Evolutionary conservation across 192 early-diverging fungal genomes (phyloP).

Genomic region (Coemansia sp.): DNA sequence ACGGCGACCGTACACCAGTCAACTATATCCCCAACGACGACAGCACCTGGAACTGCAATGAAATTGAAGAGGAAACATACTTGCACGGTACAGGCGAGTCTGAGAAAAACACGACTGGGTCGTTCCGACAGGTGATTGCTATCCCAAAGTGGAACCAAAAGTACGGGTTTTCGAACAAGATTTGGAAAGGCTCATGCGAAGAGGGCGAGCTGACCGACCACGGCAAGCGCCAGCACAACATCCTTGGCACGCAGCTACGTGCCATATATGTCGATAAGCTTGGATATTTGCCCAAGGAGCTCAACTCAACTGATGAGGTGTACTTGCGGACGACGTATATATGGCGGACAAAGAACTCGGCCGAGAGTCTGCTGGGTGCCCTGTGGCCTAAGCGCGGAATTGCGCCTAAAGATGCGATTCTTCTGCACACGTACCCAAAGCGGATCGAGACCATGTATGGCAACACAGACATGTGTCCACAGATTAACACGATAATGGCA

Average conservation of each 20-base stretch:
- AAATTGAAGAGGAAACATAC: conserved; percentile 30
- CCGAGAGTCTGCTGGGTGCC: conserved; percentile 50
- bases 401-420: conserved; percentile 18
- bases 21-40: conserved; percentile 37
- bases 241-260: conserved; percentile 48
- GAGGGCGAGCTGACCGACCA: conserved; percentile 62
- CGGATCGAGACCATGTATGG: conserved; percentile 53
- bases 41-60: conserved; percentile 43
- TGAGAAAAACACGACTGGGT: conserved; percentile 36
- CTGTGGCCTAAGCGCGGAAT: conserved; percentile 48
- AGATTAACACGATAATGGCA: conserved; percentile 3
- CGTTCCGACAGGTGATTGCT: conserved; percentile 37
- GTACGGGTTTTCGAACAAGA: conserved; percentile 35
- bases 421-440: conserved; percentile 52
- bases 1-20: conserved; percentile 57
- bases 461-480: conserved; percentile 51
- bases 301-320: conserved; percentile 41
- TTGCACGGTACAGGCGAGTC: conserved; percentile 29
- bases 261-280: conserved; percentile 57
- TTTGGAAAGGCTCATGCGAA: conserved; percentile 55
- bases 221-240: conserved; percentile 56
- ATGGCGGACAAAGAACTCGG: conserved; percentile 60
- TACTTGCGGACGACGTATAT: conserved; percentile 62
- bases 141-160: conserved; percentile 46
- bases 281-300: conserved; percentile 36